phyloP scores from a whole-genome alignment of 2,329 filamentous ascomycete species.

The Remersonia thermophila region DNA sequence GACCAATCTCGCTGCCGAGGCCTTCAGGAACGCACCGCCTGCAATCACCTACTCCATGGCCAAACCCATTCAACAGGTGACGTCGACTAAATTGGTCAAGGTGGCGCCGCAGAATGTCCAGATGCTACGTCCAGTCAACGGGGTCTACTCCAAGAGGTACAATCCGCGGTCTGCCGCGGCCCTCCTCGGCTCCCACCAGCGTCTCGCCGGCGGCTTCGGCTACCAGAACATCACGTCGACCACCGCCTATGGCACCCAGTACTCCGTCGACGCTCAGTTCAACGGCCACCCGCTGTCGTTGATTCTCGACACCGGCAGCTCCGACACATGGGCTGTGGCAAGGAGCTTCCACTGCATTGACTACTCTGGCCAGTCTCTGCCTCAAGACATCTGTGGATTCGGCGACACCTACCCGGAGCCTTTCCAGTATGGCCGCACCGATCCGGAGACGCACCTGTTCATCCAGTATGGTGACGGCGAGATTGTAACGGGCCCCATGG shows the following conservation, averaged over 20 bases:
- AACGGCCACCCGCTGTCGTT: slow-evolving; percentile 20
- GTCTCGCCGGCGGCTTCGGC: slow-evolving; percentile 15
- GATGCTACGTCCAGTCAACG: slow-evolving; percentile 7
- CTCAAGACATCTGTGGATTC: slow-evolving; percentile 28
- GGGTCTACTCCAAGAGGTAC: slow-evolving; percentile 1
- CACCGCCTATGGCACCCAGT: slow-evolving; percentile 22
- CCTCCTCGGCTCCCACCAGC: slow-evolving; percentile 21
- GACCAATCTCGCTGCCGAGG: slow-evolving; percentile 5
- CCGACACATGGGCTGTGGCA: slow-evolving; percentile 37
- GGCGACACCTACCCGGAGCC: slow-evolving; percentile 26
- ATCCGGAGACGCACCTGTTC: slow-evolving; percentile 31
- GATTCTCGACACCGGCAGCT: slow-evolving; percentile 38
- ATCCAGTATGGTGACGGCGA: slow-evolving; percentile 38
- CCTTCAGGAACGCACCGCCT: slow-evolving; percentile 10
- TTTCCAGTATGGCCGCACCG: slow-evolving; percentile 29
- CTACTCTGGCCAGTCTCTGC: slow-evolving; percentile 19
- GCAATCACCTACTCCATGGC: slow-evolving; percentile 14
- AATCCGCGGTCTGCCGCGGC: slow-evolving; percentile 19
- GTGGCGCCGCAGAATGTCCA: slow-evolving; percentile 4
- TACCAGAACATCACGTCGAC: slow-evolving; percentile 24
- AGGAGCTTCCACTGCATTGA: slow-evolving; percentile 31
- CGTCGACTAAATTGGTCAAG: slow-evolving; percentile 1
- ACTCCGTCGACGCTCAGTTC: slow-evolving; percentile 20
- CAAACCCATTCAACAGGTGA: slow-evolving; percentile 7
- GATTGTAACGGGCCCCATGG: slow-evolving; percentile 34